Evolutionary conservation across 202 grass and related monocot species (phyloP).

Genomic region (Elaeis oleifera): DNA sequence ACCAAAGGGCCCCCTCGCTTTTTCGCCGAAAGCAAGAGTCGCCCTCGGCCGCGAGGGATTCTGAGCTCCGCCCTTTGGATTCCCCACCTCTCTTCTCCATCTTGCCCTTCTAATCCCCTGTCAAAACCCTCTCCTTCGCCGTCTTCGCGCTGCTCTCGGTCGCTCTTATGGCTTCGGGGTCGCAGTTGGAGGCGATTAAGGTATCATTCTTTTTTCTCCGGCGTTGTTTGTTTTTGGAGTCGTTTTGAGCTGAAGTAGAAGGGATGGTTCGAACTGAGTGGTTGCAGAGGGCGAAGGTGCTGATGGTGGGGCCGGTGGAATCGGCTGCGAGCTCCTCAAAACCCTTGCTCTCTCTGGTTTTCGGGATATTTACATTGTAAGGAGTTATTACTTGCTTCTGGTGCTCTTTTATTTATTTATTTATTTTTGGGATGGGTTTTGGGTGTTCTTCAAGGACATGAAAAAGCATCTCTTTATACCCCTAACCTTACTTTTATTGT

Average conservation of each 20-base stretch:
- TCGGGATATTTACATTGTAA: slow-evolving; percentile 86
- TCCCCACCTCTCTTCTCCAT: too few relatives aligned
- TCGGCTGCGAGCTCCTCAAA: slow-evolving; percentile 98
- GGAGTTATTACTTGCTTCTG: background rate
- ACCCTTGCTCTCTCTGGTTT: slow-evolving; percentile 92
- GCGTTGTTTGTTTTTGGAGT: too few relatives aligned
- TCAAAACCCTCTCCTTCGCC: background rate
- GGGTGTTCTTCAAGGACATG: too few relatives aligned
- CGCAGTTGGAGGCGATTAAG: slow-evolving; percentile 12
- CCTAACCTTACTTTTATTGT: too few relatives aligned
- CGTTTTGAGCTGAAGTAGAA: too few relatives aligned
- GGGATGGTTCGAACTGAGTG: background rate
- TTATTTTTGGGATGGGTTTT: too few relatives aligned
- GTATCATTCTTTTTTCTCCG: background rate
- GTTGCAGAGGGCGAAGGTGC: slow-evolving; percentile 71
- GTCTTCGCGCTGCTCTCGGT: background rate
- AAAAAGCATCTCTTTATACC: too few relatives aligned
- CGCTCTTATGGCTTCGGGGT: slow-evolving; percentile 5
- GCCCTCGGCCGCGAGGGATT: too few relatives aligned
- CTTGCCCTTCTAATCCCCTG: too few relatives aligned
- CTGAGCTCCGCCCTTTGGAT: too few relatives aligned
- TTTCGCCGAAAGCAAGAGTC: too few relatives aligned
- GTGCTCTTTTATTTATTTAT: background rate
- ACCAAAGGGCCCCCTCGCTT: too few relatives aligned
- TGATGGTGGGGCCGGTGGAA: slow-evolving; percentile 96